These are phyloP conservation scores for Pascua sp. DNA, from an alignment of 1,284 basidiomycete species.

Conservation along the genomic window DNA sequence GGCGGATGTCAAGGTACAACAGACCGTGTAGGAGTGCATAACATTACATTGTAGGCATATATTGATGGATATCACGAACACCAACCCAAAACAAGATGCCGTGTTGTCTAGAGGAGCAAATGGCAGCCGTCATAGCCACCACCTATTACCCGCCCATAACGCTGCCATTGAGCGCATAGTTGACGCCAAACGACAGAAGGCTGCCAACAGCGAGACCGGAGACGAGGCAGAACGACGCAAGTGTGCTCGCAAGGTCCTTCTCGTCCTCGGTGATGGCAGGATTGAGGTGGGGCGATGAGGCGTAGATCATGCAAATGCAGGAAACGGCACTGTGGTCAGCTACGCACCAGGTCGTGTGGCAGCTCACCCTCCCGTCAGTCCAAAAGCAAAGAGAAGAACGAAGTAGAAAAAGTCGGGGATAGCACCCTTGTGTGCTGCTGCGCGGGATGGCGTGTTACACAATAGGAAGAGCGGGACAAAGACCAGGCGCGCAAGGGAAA, in stretches of 20 bases:
- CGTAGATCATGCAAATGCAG: conserved; percentile 46
- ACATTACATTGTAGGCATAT: conserved; percentile 19
- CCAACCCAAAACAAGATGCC: background rate
- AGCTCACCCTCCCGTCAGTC: conserved; percentile 69
- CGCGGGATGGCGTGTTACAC: conserved; percentile 59
- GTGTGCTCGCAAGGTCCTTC: conserved; percentile 75
- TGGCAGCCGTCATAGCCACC: no score
- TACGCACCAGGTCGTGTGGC: no score
- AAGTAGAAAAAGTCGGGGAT: conserved; percentile 72
- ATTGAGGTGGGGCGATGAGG: conserved; percentile 45
- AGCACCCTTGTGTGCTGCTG: conserved; percentile 53
- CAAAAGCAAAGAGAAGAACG: conserved; percentile 66
- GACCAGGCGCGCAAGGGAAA: conserved; percentile 64
- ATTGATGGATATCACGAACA: conserved; percentile 13
- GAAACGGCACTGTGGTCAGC: conserved; percentile 37
- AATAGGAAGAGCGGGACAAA: conserved; percentile 80
- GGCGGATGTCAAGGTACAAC: background rate
- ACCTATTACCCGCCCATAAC: conserved; percentile 17
- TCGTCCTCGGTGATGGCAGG: conserved; percentile 56
- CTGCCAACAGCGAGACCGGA: conserved; percentile 72
- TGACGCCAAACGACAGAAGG: conserved; percentile 70
- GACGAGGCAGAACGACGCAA: conserved; percentile 72
- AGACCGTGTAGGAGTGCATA: background rate
- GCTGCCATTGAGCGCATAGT: conserved; percentile 22
- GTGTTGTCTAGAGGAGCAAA: background rate